phyloP scores from a whole-genome alignment of 2,329 filamentous ascomycete genomes.

The Botrytis galanthina region DNA sequence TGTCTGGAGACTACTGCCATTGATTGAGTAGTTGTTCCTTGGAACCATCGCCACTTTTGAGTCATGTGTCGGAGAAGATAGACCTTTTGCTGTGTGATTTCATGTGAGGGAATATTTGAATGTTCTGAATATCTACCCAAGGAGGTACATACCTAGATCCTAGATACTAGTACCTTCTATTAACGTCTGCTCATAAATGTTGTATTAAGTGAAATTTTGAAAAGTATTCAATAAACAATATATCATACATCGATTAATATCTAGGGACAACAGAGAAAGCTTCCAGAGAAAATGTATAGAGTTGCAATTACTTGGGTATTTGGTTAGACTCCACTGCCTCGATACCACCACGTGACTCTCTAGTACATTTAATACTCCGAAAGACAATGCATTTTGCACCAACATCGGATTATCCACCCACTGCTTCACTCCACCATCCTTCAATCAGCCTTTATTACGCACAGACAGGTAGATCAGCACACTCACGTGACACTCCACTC shows the following conservation, averaged over 20 bases:
- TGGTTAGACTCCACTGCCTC: no score
- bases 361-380: background rate
- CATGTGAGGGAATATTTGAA: background rate
- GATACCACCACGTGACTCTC: no score
- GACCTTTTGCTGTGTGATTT: background rate
- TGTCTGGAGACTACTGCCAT: background rate
- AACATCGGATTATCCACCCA: background rate
- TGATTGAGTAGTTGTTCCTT: background rate
- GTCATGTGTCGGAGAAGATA: background rate
- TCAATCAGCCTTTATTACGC: background rate
- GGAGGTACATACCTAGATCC: no score
- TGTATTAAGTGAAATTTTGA: background rate
- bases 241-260: background rate
- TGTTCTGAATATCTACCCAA: background rate
- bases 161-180: background rate
- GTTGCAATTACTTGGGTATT: background rate
- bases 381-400: background rate
- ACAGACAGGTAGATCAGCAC: background rate
- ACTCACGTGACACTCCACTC: no score
- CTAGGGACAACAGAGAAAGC: background rate
- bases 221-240: no score
- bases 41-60: background rate
- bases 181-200: background rate
- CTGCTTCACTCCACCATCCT: no score
- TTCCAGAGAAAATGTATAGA: background rate